A percentile compares a stretch with the other conserved stretches of the same genome.
These are phyloP conservation scores for Penicillium coprophilum DNA, from an alignment of 495 filamentous ascomycete genomes.

Conservation along the genomic window DNA sequence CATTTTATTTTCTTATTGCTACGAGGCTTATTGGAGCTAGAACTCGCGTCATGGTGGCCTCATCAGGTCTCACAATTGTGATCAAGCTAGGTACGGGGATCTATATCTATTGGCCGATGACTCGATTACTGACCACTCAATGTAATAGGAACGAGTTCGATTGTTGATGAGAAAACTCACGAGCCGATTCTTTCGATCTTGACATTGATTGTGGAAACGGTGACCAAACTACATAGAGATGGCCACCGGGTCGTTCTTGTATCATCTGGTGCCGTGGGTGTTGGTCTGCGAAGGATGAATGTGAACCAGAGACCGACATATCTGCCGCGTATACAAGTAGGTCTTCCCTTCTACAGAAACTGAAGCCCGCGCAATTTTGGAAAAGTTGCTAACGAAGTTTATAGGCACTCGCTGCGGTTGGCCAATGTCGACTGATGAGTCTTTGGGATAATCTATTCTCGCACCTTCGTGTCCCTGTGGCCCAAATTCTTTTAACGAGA, in stretches of 20 bases:
- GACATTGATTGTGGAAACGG: constrained; percentile 88
- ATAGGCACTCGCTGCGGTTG: constrained; percentile 92
- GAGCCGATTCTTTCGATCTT: constrained; percentile 91
- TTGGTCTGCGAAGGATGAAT: constrained; percentile 86
- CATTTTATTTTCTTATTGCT: neutral
- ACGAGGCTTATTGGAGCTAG: neutral
- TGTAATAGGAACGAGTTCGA: constrained; percentile 86
- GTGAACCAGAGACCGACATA: constrained; percentile 85
- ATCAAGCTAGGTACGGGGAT: constrained; percentile 83
- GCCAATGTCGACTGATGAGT: constrained; percentile 92
- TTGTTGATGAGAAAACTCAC: constrained; percentile 96
- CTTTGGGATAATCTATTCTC: constrained; percentile 91
- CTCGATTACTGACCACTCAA: constrained; percentile 17
- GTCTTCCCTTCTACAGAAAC: neutral
- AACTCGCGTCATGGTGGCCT: constrained; percentile 24
- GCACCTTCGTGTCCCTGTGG: constrained; percentile 84
- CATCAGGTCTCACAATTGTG: constrained; percentile 66
- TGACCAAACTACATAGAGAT: constrained; percentile 78
- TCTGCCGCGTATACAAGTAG: constrained; percentile 77
- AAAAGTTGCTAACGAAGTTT: neutral
- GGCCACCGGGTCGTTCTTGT: constrained; percentile 94
- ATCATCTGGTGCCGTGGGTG: constrained; percentile 93
- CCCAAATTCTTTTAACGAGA: constrained; percentile 91
- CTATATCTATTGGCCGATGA: constrained; percentile 14
- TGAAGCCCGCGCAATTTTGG: no score